Evolutionary conservation across 768 basidiomycete genomes (phyloP), one percentile per base, ranked within the genome.

Genomic region (Pisolithus albus): DNA sequence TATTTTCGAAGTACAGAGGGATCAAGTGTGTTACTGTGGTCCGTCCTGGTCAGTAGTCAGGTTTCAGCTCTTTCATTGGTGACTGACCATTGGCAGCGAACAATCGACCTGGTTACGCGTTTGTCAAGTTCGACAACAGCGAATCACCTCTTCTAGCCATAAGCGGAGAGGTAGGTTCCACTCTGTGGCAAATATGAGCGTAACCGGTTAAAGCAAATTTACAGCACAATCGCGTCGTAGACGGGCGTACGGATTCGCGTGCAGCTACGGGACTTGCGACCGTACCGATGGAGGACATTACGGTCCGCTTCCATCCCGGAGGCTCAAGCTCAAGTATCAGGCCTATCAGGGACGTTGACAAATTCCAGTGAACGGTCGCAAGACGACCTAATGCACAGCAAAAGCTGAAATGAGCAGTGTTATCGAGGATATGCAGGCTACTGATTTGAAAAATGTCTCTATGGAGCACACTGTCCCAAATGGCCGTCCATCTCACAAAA

Each of bases 161-260:
- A 19, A 66, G 64, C 26, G 78, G 78, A 64, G 82, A 88, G 74
- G 88, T 86, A 48, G 9, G 13, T 45, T 45, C 7, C 16, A 7
- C 15, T 30, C 19, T 52, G 34, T 19, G 23, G 60, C 55, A 19
- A 24, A 34, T 19, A 15, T 24, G 32, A 24, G 42, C 50, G 10
- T 15, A 18, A 19, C 38, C 23, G 52, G 5, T 49, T 16, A 18
- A 54, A 26, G 39, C 40, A 36, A 34, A 23, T 23, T 37, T 56
- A 47, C n/a, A 90, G 88, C 82, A 89, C 57, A 84, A 87, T 61
- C 80, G 79, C 40, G 64, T 82, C 13, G 75, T 84, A 51, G 79
- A 82, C 49, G 87, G 86, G 24, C 82, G 85, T n/a, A 42, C 72
- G 80, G 4, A 82, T 91, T 63, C 81, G 87, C 18, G 86, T 91